Evolutionary conservation across 192 early-diverging fungal species (phyloP).

Genomic region (Phlyctochytrium planicorne): DNA sequence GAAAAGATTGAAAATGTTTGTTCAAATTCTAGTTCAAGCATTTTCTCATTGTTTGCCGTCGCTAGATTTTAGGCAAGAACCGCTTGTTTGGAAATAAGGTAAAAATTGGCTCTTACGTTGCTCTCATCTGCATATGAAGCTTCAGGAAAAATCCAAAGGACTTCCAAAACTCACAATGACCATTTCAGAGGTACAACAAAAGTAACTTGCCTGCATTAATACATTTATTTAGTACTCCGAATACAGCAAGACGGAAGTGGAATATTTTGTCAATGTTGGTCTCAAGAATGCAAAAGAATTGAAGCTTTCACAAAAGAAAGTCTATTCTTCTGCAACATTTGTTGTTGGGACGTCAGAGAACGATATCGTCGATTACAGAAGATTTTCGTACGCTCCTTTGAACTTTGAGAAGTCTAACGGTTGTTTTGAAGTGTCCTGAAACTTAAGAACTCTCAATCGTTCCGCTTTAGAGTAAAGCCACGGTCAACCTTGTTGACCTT

Average conservation of each 20-base stretch:
- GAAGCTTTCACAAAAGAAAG: conserved; percentile 27
- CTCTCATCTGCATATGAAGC: conserved; percentile 11
- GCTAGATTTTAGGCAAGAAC: conserved; percentile 48
- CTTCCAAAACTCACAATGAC: conserved; percentile 32
- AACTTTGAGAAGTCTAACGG: too few species aligned
- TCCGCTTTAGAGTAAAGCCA: conserved; percentile 9
- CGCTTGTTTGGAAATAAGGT: conserved; percentile 65
- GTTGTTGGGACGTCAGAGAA: too few species aligned
- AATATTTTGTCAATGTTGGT: conserved; percentile 27
- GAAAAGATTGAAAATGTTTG: conserved; percentile 54
- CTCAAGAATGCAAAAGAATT: conserved; percentile 26
- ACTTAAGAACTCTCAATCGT: conserved; percentile 28
- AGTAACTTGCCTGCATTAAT: neutral
- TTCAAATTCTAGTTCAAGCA: neutral
- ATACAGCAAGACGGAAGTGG: conserved; percentile 27
- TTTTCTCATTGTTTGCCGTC: conserved; percentile 8
- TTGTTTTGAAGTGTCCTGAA: too few species aligned
- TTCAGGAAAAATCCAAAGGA: conserved; percentile 23
- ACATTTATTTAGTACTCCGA: neutral
- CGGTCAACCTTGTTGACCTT: neutral
- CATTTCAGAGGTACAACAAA: conserved; percentile 31
- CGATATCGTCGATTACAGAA: conserved; percentile 33
- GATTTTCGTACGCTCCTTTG: conserved; percentile 29
- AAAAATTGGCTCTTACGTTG: neutral
- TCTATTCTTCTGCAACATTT: conserved; percentile 17